Base-by-base conservation (phyloP, 2,329 filamentous ascomycete species). In the Grosmannia huntii region DNA sequence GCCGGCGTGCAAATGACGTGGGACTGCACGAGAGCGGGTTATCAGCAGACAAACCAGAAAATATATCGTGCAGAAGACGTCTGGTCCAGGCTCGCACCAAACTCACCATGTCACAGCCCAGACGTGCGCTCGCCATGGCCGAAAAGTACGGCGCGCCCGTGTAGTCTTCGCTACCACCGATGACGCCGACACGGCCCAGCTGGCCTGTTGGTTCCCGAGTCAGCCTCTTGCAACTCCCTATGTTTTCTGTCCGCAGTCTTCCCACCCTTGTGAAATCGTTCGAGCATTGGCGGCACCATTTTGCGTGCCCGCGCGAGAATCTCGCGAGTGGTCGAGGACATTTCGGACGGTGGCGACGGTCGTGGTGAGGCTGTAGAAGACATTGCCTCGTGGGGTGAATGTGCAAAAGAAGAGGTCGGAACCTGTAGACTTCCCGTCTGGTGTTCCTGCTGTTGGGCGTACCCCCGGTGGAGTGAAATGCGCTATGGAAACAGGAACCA, bases 91-190 rank as follows among this genome's bases (percentile, higher is more conserved):
- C 41, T 7, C 19, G 19, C 5, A 2, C 16, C 41, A 23, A 36
- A 59, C 58, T 0, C 77, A 92, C 90, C 89, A 96, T 89, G 68
- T 96, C 90, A 67, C 86, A 90, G 5, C 92, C 94, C 59, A 97
- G 75, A 67, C 87, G 84, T 53, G 94, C 94, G 64, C 90, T 96
- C 14, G 94, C 94, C 84, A 96, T 96, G 63, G 92, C 91, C 23
- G 92, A 96, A 74, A 99, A 99, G 75, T 96, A 99, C 14, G 94
- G 94, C 60, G 94, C 94, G 44, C 94, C 94, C 1, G 94, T 96
- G 70, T 97, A 99, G 72, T 97, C 92, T 69, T 92, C 85, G 68
- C 90, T 95, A 48, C 94, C 94, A 56, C 94, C 94, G 64, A 99
- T 94, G 60, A 99, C 94, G 56, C 85, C 94, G 57, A 99, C 84